Conservation (phyloP, 2,329 filamentous ascomycete genomes). For the Colletotrichum shisoi region DNA sequence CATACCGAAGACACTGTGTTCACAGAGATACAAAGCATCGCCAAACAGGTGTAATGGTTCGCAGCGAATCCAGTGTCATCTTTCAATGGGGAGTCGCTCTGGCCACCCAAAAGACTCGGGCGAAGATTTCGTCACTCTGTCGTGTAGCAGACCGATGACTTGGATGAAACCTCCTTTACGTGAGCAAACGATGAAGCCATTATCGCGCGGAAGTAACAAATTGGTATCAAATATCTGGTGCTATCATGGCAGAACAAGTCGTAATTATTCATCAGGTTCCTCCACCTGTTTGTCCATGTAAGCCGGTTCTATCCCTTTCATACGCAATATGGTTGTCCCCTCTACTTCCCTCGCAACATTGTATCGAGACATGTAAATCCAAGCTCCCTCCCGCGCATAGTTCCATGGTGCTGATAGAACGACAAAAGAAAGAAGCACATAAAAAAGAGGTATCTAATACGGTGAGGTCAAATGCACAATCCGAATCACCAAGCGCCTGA, state of each 20-base stretch:
- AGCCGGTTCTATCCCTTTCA: conserved; percentile 1
- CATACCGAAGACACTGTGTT: neutral
- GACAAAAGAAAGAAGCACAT: neutral
- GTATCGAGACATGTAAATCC: neutral
- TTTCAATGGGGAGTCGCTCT: too few species aligned
- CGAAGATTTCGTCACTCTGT: neutral
- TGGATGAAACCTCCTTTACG: neutral
- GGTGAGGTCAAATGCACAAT: neutral
- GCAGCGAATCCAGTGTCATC: too few species aligned
- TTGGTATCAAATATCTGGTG: conserved; percentile 8
- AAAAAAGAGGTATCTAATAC: conserved; percentile 21
- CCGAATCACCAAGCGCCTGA: conserved; percentile 1
- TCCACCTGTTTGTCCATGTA: neutral
- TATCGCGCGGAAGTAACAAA: neutral
- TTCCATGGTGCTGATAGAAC: neutral
- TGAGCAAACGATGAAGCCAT: neutral
- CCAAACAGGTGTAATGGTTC: too few species aligned
- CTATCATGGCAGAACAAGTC: conserved; percentile 1
- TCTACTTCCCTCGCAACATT: neutral
- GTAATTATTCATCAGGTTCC: neutral
- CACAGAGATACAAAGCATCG: too few species aligned
- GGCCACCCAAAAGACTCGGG: too few species aligned
- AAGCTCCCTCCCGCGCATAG: neutral
- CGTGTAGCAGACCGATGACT: neutral
- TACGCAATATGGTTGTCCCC: neutral